These are phyloP conservation scores for Cordyceps militaris DNA, from an alignment of 2,329 filamentous ascomycete species.

Conservation along the genomic window DNA sequence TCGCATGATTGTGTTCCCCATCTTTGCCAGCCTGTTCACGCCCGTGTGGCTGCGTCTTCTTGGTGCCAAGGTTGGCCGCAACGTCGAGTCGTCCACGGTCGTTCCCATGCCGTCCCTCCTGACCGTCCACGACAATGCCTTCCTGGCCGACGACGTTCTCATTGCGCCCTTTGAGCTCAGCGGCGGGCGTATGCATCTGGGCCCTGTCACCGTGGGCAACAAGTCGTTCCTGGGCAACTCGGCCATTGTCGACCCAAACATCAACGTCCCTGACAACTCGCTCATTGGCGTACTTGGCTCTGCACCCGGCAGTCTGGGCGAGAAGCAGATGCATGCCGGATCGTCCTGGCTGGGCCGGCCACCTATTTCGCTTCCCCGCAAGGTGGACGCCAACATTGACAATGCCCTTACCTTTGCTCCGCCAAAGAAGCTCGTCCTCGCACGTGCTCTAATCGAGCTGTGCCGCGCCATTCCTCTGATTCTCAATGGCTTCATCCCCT, in stretches of 20 bases:
- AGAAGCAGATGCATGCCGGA: conserved; percentile 15
- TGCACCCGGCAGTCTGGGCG: conserved; percentile 6
- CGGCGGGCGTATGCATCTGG: conserved; percentile 14
- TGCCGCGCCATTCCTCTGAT: conserved; percentile 17
- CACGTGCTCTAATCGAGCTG: conserved; percentile 15
- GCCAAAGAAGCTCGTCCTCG: conserved; percentile 12
- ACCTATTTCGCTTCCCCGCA: conserved; percentile 17
- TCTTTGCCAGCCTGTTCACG: conserved; percentile 19
- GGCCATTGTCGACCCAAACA: conserved; percentile 16
- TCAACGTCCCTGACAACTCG: conserved; percentile 14
- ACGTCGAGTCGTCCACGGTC: conserved; percentile 18
- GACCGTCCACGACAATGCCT: conserved; percentile 16
- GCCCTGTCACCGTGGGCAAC: conserved; percentile 12
- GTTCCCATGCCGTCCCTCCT: conserved; percentile 17
- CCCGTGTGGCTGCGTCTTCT: conserved; percentile 17
- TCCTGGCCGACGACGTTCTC: conserved; percentile 18
- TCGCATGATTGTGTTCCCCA: conserved; percentile 14
- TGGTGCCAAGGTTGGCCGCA: conserved; percentile 16
- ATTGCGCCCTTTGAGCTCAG: conserved; percentile 16
- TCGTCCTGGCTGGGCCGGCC: conserved; percentile 19
- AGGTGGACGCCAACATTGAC: conserved; percentile 14
- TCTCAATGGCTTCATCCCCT: conserved; percentile 8
- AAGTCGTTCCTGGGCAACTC: conserved; percentile 19
- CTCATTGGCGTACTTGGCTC: conserved; percentile 18
- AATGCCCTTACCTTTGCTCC: conserved; percentile 17